Base-by-base conservation (phyloP, 1,284 basidiomycete species). In the Papiliotrema laurentii region DNA sequence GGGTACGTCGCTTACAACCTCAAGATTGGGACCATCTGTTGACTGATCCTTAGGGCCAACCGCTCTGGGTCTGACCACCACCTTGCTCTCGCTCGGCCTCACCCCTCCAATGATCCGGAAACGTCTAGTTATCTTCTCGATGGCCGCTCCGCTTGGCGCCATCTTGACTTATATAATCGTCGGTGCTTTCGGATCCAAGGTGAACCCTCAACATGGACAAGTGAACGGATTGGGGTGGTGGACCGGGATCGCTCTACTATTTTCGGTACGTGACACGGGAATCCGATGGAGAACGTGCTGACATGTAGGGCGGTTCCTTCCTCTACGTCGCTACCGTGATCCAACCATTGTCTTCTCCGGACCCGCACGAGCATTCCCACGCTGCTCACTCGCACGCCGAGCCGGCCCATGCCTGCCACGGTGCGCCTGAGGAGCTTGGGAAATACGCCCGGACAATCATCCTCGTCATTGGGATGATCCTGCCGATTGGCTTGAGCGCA, bases 311-410 rank as follows among this genome's bases (percentile, higher is more conserved):
- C 33, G 92, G 92, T 14, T 91, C 89, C 1, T 97, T 97, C 72
- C 76, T 97, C 26, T 97, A 93, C 66, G 92, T 97, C 28, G 91
- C 92, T 0, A 93, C 92, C 2, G 86, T 91, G 30, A 77, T 92
- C 22, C 87, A 89, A 66, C 83, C 86, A 3, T 78, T 86, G 2
- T 71, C 70, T 2, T 51, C 60, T 25, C 53, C 58, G n/a, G 53
- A 53, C 25, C 49, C 56, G 3, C 61, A 67, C 24, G 53, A 62
- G 35, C 81, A 85, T 14, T 77, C 76, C 14, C 74, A 75, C 42
- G 76, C 75, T 33, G 54, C 54, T n/a, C 57, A 64, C 37, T 56
- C 64, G 16, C 60, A 79, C 46, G 66, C 40, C 1, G 54, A 75
- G 41, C 18, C 28, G 9, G 26, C 33, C 3, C 43, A 46, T 10